Conservation (phyloP, 306 rosid species). For the Argentina anserina region DNA sequence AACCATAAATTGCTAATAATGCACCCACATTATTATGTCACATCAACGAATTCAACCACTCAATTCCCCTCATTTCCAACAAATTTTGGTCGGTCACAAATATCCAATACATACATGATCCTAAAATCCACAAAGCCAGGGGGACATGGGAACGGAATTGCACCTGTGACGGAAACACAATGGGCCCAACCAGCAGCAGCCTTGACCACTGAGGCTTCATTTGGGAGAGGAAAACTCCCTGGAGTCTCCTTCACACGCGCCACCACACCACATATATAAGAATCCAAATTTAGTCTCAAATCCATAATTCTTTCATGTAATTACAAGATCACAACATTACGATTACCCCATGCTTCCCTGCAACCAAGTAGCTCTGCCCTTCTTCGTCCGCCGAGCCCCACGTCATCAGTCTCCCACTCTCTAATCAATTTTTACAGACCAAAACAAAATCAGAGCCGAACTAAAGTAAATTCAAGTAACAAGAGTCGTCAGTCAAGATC, state of each 20-base stretch:
- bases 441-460: too few species aligned
- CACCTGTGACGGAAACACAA: constrained; percentile 72
- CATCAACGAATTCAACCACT: neutral
- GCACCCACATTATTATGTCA: neutral
- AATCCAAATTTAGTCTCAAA: constrained; percentile 40
- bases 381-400: constrained; percentile 88
- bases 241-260: constrained; percentile 69
- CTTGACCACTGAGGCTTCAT: constrained; percentile 54
- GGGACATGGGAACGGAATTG: neutral
- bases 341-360: constrained; percentile 88
- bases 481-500: too few species aligned
- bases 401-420: constrained; percentile 67
- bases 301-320: constrained; percentile 13
- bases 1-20: neutral
- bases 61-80: neutral
- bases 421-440: constrained; percentile 24
- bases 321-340: constrained; percentile 24
- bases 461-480: too few species aligned
- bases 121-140: neutral
- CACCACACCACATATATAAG: constrained; percentile 21
- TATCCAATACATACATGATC: neutral
- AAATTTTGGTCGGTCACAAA: neutral
- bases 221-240: constrained; percentile 61
- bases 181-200: constrained; percentile 98
- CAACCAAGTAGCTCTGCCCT: constrained; percentile 57